Percentiles rank a stretch among this genome's conserved stretches.
These are phyloP conservation scores for Colletotrichum tanaceti DNA, from an alignment of 2,329 filamentous ascomycete genomes.

Conservation along the genomic window DNA sequence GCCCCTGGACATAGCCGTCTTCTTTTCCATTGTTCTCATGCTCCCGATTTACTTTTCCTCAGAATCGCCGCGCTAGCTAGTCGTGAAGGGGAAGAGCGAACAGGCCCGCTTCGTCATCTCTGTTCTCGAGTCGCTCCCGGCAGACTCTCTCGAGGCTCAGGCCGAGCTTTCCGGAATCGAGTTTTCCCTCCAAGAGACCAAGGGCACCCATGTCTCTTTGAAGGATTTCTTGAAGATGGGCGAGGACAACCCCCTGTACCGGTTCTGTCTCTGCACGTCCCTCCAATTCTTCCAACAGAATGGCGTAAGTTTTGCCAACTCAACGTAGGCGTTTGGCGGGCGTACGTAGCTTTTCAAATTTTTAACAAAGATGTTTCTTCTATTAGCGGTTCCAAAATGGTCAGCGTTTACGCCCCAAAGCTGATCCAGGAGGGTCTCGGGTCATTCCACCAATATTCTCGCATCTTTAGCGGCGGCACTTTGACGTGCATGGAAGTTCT, in stretches of 20 bases:
- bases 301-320: slow-evolving; percentile 33
- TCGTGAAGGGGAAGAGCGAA: slow-evolving; percentile 49
- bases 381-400: slow-evolving; percentile 57
- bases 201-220: slow-evolving; percentile 50
- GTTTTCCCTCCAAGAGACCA: slow-evolving; percentile 58
- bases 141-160: slow-evolving; percentile 52
- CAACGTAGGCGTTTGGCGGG: no score
- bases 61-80: slow-evolving; percentile 53
- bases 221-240: slow-evolving; percentile 60
- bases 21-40: slow-evolving; percentile 49
- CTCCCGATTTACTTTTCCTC: slow-evolving; percentile 50
- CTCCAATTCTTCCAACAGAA: slow-evolving; percentile 49
- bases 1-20: slow-evolving; percentile 51
- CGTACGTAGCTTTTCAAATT: no score
- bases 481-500: slow-evolving; percentile 68
- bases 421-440: slow-evolving; percentile 55
- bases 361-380: slow-evolving; percentile 29
- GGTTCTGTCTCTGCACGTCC: slow-evolving; percentile 50
- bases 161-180: slow-evolving; percentile 61
- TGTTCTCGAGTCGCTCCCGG: slow-evolving; percentile 52
- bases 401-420: slow-evolving; percentile 59
- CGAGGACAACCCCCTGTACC: slow-evolving; percentile 62
- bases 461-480: slow-evolving; percentile 58
- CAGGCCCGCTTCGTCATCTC: slow-evolving; percentile 52
- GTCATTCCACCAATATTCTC: slow-evolving; percentile 51